These are phyloP conservation scores for Peronosclerospora sorghi DNA, from an alignment of 352 stramenopile genomes.

Conservation along the genomic window DNA sequence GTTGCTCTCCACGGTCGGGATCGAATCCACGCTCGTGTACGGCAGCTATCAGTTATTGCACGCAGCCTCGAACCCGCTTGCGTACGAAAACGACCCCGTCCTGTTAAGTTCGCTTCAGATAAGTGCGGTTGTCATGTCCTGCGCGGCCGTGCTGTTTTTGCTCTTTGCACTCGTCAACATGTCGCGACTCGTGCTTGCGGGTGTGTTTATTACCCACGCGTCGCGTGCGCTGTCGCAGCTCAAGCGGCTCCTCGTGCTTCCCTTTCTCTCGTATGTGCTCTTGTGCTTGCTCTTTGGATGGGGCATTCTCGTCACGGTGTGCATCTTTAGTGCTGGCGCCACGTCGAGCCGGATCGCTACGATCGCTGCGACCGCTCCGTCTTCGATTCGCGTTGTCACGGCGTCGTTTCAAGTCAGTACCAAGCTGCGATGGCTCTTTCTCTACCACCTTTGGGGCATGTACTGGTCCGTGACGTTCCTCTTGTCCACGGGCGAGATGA, in stretches of 20 bases:
- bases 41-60: conserved; percentile 47
- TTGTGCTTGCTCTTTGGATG: conserved; percentile 63
- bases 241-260: conserved; percentile 51
- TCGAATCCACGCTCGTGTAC: conserved; percentile 53
- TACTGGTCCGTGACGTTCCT: conserved; percentile 72
- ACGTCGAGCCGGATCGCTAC: conserved; percentile 51
- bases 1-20: conserved; percentile 47
- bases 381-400: conserved; percentile 44
- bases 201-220: conserved; percentile 68
- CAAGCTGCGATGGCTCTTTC: conserved; percentile 61
- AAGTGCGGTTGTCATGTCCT: conserved; percentile 40
- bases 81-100: conserved; percentile 46
- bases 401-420: conserved; percentile 58
- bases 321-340: conserved; percentile 57
- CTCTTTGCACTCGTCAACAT: conserved; percentile 55
- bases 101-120: conserved; percentile 67
- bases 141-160: conserved; percentile 51
- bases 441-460: conserved; percentile 68
- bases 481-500: conserved; percentile 59
- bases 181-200: conserved; percentile 49
- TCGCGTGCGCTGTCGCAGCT: conserved; percentile 55
- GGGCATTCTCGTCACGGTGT: conserved; percentile 62
- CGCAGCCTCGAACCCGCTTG: conserved; percentile 34
- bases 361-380: conserved; percentile 30
- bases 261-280: conserved; percentile 54